These are phyloP conservation scores for Pythium inflatum DNA, from an alignment of 352 stramenopile species.

Conservation along the genomic window DNA sequence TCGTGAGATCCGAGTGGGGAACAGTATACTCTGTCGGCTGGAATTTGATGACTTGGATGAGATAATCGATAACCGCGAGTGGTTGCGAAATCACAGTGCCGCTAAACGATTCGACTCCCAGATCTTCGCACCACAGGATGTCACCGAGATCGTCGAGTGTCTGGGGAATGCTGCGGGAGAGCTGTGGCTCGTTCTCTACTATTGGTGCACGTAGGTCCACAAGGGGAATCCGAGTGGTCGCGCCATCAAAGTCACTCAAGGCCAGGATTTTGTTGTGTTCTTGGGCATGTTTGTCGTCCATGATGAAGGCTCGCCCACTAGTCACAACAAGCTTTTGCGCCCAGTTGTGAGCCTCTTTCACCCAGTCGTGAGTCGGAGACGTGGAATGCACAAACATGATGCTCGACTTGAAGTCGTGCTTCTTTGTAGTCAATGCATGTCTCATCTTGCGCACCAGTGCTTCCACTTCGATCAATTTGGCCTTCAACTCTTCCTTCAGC, in stretches of 20 bases:
- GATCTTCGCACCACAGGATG: constrained; percentile 21
- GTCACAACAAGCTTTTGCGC: no score
- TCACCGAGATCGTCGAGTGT: constrained; percentile 23
- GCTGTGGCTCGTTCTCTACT: not conserved
- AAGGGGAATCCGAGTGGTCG: not conserved
- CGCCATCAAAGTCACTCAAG: not conserved
- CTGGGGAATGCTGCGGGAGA: constrained; percentile 4
- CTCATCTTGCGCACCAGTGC: no score
- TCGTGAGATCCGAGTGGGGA: not conserved
- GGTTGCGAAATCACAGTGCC: constrained; percentile 15
- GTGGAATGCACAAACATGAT: no score
- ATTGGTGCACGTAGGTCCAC: no score
- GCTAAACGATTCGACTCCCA: not conserved
- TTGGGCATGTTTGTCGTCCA: no score
- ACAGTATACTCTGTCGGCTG: not conserved
- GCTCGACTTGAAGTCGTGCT: no score
- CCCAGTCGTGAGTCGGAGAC: no score
- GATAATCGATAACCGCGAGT: constrained; percentile 21
- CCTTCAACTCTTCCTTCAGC: not conserved
- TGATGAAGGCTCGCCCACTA: no score
- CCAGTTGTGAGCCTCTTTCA: no score
- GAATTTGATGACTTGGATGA: constrained; percentile 15
- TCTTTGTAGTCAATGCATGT: no score
- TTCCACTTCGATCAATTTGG: not conserved
- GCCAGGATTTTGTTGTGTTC: not conserved